Evolutionary conservation across 202 grass and related monocot species (phyloP).

Genomic region (Zoysia matrella): DNA sequence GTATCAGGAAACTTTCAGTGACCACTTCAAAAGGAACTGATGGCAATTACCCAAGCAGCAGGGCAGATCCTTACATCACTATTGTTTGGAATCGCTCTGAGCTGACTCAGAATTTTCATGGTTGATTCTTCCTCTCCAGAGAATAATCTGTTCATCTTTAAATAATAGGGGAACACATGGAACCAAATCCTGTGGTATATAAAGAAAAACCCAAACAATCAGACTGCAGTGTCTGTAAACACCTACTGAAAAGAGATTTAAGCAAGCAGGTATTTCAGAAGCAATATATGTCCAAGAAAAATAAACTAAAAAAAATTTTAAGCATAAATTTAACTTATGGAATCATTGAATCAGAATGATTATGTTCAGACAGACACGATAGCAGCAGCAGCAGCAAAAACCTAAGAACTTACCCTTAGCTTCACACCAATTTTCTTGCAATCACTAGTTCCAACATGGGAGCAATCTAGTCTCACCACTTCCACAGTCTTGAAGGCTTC

Average conservation of each 20-base stretch:
- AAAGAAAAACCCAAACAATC: constrained; percentile 18
- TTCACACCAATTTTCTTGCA: constrained; percentile 91
- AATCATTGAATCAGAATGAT: background rate
- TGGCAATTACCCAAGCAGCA: background rate
- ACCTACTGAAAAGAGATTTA: background rate
- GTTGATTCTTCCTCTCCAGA: constrained; percentile 61
- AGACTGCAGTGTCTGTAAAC: background rate
- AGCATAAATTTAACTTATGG: background rate
- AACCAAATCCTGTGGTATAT: constrained; percentile 62
- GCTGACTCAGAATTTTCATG: constrained; percentile 21
- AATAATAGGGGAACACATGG: constrained; percentile 70
- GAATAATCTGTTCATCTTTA: constrained; percentile 76
- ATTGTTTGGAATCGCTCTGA: background rate
- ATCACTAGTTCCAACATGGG: constrained; percentile 59
- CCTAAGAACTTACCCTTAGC: constrained; percentile 59
- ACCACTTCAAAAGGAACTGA: background rate
- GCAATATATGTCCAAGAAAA: background rate
- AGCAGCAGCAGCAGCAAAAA: background rate
- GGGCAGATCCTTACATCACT: constrained; percentile 1
- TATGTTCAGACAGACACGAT: background rate
- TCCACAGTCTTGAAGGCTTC: constrained; percentile 63
- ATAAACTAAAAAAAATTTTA: background rate
- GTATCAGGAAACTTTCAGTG: background rate
- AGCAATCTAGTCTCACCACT: constrained; percentile 67
- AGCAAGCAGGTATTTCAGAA: background rate